Conservation (phyloP, 257 asterid species). For the Cruciata laevipes region DNA sequence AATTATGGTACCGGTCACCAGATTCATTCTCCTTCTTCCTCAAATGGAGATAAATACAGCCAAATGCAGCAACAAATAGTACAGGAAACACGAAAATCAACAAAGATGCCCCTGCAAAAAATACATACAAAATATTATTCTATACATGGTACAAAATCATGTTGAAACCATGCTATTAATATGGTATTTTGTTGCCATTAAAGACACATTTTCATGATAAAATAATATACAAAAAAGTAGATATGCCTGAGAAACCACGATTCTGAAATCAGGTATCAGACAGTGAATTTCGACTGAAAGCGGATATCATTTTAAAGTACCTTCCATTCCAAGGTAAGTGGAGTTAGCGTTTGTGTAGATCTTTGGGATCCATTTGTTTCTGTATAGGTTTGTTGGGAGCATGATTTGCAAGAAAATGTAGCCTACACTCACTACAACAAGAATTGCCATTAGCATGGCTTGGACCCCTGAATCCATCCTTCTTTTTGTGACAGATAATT, state of each 20-base stretch:
- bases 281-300: no score
- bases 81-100: slow-evolving; percentile 53
- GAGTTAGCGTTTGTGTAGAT: slow-evolving; percentile 40
- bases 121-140: not conserved
- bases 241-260: no score
- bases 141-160: not conserved
- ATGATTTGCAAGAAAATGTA: slow-evolving; percentile 53
- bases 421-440: slow-evolving; percentile 34
- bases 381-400: slow-evolving; percentile 47
- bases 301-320: slow-evolving; percentile 17
- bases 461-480: slow-evolving; percentile 8
- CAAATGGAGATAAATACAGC: slow-evolving; percentile 66
- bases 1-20: not conserved
- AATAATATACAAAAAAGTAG: no score
- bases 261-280: no score
- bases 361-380: slow-evolving; percentile 40
- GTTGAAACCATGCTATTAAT: no score
- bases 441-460: slow-evolving; percentile 34
- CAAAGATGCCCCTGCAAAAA: slow-evolving; percentile 40
- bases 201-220: no score
- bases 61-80: slow-evolving; percentile 57
- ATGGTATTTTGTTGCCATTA: no score
- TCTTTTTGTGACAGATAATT: not conserved
- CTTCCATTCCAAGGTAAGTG: slow-evolving; percentile 82
- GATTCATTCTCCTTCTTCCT: slow-evolving; percentile 26